Conservation (phyloP, 2,329 filamentous ascomycete species). For the Aspergillus neotritici region DNA sequence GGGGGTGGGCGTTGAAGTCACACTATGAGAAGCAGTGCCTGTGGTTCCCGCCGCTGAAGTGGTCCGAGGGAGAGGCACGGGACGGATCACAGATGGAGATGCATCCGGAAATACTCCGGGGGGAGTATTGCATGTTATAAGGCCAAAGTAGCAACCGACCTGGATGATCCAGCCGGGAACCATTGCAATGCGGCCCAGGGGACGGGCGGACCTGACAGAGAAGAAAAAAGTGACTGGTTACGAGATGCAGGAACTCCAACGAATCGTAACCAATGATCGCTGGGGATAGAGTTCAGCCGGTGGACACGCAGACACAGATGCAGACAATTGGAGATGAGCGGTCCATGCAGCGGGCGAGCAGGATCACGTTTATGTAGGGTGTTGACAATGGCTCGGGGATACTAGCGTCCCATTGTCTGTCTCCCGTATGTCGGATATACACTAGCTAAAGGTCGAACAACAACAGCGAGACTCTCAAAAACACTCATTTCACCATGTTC, state of each 20-base stretch:
- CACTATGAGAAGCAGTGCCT: constrained; percentile 6
- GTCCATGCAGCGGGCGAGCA: background rate
- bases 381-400: too few species aligned
- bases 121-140: constrained; percentile 29
- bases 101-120: constrained; percentile 23
- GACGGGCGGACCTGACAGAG: constrained; percentile 4
- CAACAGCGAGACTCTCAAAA: too few species aligned
- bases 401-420: too few species aligned
- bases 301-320: constrained; percentile 4
- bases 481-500: too few species aligned
- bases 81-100: constrained; percentile 21
- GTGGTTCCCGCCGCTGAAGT: constrained; percentile 6
- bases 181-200: constrained; percentile 20
- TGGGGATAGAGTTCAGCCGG: constrained; percentile 4
- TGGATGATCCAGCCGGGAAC: constrained; percentile 19
- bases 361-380: too few species aligned
- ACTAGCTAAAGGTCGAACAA: too few species aligned
- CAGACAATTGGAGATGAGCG: constrained; percentile 3
- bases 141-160: constrained; percentile 24
- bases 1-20: constrained; percentile 4
- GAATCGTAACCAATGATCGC: constrained; percentile 13
- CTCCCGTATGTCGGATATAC: too few species aligned
- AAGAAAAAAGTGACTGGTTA: constrained; percentile 11
- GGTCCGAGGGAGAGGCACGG: constrained; percentile 11
- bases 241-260: constrained; percentile 1